Evolutionary conservation across 352 stramenopile genomes (phyloP).

Genomic region (Elongisporangium senticosum): DNA sequence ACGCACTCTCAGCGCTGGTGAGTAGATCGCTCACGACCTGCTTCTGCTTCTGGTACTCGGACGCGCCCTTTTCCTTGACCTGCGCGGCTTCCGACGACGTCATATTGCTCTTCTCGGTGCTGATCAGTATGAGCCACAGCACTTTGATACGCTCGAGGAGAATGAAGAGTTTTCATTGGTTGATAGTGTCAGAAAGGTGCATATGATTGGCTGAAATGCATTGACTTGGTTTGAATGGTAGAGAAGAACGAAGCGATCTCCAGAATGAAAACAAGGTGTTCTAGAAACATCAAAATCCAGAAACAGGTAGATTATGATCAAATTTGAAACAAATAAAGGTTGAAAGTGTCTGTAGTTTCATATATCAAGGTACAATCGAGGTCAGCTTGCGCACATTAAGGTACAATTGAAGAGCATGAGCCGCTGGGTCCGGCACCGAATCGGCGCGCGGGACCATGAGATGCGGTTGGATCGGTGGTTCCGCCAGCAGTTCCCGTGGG

Average conservation of each 20-base stretch:
- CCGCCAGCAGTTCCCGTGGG: slow-evolving; percentile 34
- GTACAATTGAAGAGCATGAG: slow-evolving; percentile 21
- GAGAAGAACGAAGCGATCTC: slow-evolving; percentile 1
- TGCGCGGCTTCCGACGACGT: slow-evolving; percentile 28
- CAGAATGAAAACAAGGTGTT: not conserved
- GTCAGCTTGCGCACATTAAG: not conserved
- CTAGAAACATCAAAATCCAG: not conserved
- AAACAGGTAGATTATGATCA: not conserved
- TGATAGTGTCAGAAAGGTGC: not conserved
- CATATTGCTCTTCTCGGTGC: slow-evolving; percentile 6
- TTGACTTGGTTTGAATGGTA: slow-evolving; percentile 4
- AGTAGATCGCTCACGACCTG: slow-evolving; percentile 71
- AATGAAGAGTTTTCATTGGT: not conserved
- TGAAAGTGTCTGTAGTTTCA: not conserved
- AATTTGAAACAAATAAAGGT: not conserved
- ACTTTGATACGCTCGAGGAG: slow-evolving; percentile 17
- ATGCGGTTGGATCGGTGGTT: slow-evolving; percentile 72
- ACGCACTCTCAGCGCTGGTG: slow-evolving; percentile 65
- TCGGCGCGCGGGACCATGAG: slow-evolving; percentile 39
- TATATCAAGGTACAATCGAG: slow-evolving; percentile 1
- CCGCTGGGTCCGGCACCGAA: slow-evolving; percentile 46
- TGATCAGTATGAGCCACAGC: not conserved
- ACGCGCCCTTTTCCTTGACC: slow-evolving; percentile 54
- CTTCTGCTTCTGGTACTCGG: slow-evolving; percentile 76
- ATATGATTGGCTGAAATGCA: slow-evolving; percentile 12